Evolutionary conservation across 495 filamentous ascomycete species (phyloP), one percentile per base, ranked within the genome.

Genomic region (Rhypophila decipiens): DNA sequence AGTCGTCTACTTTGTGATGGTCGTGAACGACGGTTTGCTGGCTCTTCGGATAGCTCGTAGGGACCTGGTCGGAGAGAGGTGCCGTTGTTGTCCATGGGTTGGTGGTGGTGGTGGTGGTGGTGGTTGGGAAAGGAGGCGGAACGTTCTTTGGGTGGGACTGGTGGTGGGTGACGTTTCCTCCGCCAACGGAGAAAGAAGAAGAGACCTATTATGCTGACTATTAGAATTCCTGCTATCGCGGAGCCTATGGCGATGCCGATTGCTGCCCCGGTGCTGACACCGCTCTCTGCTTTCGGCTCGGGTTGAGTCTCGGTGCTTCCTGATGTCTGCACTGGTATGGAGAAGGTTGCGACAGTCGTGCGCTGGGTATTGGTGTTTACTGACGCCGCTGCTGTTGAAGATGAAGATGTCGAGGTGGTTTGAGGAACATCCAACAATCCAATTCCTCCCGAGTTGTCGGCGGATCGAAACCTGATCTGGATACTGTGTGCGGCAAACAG

Each of bases 211-310:
- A 39, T 22, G 38, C 53, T 34, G 5, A 47, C 36, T 4, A 48
- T 13, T 21, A 59, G 29, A 5, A 64, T 47, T 4, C 39, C 44
- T 22, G 41, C 51, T 4, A 53, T 36, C 3, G 50, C 61, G n/a
- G 56, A 59, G 24, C 58, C 61, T 23, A 64, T 45, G 13, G 52
- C 58, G 39, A 62, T 64, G 24, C 61, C 61, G 13, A 64, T 52
- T 23, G 49, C 51, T 2, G 59, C 53, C 4, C 46, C 42, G 19
- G 55, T 57, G 45, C 58, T 57, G 17, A 64, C 22, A n/a, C 56
- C 45, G 24, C n/a, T n/a, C n/a, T 21, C 23, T 5, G 35, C 19
- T 19, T 37, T 47, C 8, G 34, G 12, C 18, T 21, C 9, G 39
- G 17, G 5, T 9, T 19, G 22, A 38, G 40, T 20, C 35, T 18